Evolutionary conservation across 164 flowering plant species (phyloP), one percentile per base, ranked within the genome.

Genomic region (Kingdonia uniflora): DNA sequence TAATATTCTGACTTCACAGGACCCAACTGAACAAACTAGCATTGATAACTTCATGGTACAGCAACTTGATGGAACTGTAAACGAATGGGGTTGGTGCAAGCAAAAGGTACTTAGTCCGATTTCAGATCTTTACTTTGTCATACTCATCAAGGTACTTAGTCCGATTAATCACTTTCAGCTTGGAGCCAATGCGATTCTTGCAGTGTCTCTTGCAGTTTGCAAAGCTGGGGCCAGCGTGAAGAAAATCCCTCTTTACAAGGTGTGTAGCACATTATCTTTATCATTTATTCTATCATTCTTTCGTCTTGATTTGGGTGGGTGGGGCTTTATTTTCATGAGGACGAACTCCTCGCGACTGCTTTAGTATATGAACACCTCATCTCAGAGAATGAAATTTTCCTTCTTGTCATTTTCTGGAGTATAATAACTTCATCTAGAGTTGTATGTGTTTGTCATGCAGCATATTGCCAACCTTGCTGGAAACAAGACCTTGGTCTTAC

Each of bases 41-140:
- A 75, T 87, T 60, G 96, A 87, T 62, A 85, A 82, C 62, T 85
- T 65, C 75, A 85, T 87, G 91, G 96, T 88, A 67, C 91, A 85
- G 53, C 64, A 81, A 64, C 96, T 85, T 56, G 95, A 88, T 65
- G 96, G 95, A 63, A 88, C 95, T 56, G 76, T 69, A 14, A 88
- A 85, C 41, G 96, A 88, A 76, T 88, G 95, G 96, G 96, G 94
- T 48, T 88, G 96, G 96, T 88, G 96, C 81, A 88, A 88, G 54
- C 95, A 85, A 48, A 88, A 87, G 96, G 96, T 87, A 74, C 26
- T 21, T 50, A 14, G 15, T 24, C 25, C 10, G 33, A 16, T 51
- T 51, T 0, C 47, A n/a, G 14, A 19, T 29, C 24, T 22, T 44
- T 37, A 11, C 2, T n/a, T 56, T n/a, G 4, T 6, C 44, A 37